Evolutionary conservation across 108 stramenopile genomes (phyloP), one percentile per base, ranked within the genome.

Genomic region (Cylindrotheca fusiformis): DNA sequence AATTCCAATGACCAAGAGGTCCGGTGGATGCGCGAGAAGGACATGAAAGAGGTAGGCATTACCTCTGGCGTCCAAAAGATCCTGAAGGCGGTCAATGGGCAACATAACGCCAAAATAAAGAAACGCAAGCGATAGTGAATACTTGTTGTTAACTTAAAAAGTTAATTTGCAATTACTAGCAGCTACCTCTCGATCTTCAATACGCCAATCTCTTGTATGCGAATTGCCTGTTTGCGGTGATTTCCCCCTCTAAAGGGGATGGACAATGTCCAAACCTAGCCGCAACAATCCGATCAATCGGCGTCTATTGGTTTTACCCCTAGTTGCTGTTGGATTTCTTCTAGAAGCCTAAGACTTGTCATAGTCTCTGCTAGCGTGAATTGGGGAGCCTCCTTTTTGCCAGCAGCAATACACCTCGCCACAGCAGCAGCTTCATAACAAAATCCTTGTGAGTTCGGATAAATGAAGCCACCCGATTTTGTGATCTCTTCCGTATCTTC

Each of bases 11-110:
- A 80, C 14, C 52, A 59, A 66, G 76, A 86, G 52, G 60, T 68
- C 3, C 84, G 88, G 29, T 93, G 88, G 88, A 84, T 93, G 82
- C 73, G 66, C 28, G 79, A 83, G 68, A 18, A 30, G 2, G 88
- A 93, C 25, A 90, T 90, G 92, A 30, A 62, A 58, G 19, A 67
- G 26, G 82, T 85, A 20, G 92, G 92, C 3, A 81, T 93, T 32
- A 93, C 92, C 26, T 86, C 92, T 20, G 85, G 88, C 3, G 87
- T 93, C 32, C 68, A 84, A 17, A 93, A 93, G 66, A 72, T 90
- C 19, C 66, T 93, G n/a, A 67, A 77, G 48, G 59, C 60, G 17
- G 71, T 78, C 14, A n/a, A 52, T 23, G 26, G 32, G 50, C 50
- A 21, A 41, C 6, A 23, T 1, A 45, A 28, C 17, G 24, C 44